Evolutionary conservation across 1,284 basidiomycete genomes (phyloP).

Genomic region (Ustilago cynodontis): DNA sequence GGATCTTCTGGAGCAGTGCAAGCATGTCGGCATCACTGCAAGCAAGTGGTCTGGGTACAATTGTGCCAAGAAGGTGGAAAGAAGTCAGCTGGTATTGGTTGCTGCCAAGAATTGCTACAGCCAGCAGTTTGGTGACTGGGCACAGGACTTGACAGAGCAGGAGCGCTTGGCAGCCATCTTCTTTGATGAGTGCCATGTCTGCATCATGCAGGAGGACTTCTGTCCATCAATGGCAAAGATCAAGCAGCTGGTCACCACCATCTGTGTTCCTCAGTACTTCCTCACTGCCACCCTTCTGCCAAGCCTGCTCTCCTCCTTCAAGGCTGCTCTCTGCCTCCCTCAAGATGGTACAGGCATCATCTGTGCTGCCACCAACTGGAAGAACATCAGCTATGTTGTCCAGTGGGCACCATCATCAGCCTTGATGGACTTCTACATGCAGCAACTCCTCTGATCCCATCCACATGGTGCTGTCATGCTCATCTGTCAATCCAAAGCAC

Average conservation of each 20-base stretch:
- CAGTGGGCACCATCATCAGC: background rate
- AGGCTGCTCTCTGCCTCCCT: background rate
- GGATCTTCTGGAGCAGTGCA: constrained; percentile 1
- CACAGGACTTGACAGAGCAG: background rate
- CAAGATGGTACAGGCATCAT: constrained; percentile 1
- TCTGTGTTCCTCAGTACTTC: constrained; percentile 3
- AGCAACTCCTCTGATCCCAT: background rate
- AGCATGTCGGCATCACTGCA: constrained; percentile 1
- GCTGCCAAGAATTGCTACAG: constrained; percentile 9
- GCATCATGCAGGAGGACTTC: background rate
- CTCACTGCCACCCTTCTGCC: constrained; percentile 6
- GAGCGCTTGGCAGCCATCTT: constrained; percentile 9
- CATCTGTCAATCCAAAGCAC: background rate
- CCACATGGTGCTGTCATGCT: background rate
- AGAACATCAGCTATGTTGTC: constrained; percentile 5
- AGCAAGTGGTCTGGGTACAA: background rate
- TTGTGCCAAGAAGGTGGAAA: background rate
- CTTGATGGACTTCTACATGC: too few relatives aligned
- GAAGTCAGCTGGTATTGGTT: background rate
- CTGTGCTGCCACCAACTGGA: constrained; percentile 8
- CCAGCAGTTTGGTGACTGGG: background rate
- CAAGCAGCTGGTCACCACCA: background rate
- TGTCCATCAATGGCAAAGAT: background rate
- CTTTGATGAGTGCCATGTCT: constrained; percentile 16
- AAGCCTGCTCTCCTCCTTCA: background rate